phyloP scores from a whole-genome alignment of 192 early-diverging fungal species.

The Coemansia sp. region DNA sequence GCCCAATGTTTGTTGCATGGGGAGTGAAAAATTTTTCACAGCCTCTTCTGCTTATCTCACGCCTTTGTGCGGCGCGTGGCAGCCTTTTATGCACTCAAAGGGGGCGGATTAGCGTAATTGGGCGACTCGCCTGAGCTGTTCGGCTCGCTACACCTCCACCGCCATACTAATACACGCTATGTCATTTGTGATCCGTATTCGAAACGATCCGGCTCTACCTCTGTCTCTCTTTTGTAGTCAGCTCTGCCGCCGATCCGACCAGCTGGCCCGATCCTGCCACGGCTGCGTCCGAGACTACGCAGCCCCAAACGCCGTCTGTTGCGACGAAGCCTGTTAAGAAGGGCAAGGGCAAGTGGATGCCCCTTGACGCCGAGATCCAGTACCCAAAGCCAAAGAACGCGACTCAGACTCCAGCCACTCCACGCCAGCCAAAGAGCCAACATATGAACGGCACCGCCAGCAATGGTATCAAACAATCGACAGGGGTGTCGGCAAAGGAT shows the following conservation, averaged over 20 bases:
- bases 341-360: conserved; percentile 59
- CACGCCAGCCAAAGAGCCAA: conserved; percentile 29
- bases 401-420: conserved; percentile 22
- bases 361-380: conserved; percentile 54
- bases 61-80: neutral
- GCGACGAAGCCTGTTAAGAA: conserved; percentile 33
- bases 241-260: conserved; percentile 33
- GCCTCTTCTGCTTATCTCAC: conserved; percentile 2
- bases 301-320: conserved; percentile 10
- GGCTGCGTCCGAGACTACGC: conserved; percentile 32
- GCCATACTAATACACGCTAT: neutral
- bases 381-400: conserved; percentile 50
- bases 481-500: conserved; percentile 8
- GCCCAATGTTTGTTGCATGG: neutral
- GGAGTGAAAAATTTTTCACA: conserved; percentile 9
- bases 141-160: neutral
- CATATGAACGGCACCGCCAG: conserved; percentile 19
- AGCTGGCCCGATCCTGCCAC: conserved; percentile 60
- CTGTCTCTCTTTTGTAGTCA: conserved; percentile 21
- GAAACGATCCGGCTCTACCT: neutral
- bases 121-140: neutral
- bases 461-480: conserved; percentile 8
- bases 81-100: neutral
- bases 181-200: neutral
- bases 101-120: conserved; percentile 4